Conservation (phyloP, 768 basidiomycete species). For the Xanthoconium stramineum region DNA sequence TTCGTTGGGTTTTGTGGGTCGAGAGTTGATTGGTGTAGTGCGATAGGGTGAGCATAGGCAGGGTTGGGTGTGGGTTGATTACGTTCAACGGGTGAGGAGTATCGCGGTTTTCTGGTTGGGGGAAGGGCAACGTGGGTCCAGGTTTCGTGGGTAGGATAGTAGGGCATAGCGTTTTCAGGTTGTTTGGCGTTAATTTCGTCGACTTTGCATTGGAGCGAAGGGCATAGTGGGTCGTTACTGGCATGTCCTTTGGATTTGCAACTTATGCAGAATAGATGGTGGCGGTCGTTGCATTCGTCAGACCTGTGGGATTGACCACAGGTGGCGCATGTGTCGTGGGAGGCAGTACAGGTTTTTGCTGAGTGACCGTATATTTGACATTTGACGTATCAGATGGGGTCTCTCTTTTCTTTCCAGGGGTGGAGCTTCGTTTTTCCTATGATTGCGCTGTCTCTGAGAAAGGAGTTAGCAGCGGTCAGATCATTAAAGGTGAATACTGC, state of each 20-base stretch:
- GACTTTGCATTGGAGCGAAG: not conserved
- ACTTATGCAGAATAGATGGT: not conserved
- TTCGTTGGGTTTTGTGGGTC: too few species aligned
- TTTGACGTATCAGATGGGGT: not conserved
- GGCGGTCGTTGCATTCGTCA: rapidly evolving
- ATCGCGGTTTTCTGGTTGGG: too few species aligned
- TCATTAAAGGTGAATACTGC: not conserved
- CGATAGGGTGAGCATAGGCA: too few species aligned
- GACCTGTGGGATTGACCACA: not conserved
- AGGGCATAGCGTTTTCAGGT: constrained; percentile 2
- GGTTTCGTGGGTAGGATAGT: not conserved
- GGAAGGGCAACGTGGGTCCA: not conserved
- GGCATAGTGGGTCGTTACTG: not conserved
- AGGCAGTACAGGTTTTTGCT: not conserved
- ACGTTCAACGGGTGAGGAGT: too few species aligned
- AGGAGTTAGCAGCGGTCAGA: not conserved
- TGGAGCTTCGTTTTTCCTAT: not conserved
- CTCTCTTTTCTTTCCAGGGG: not conserved
- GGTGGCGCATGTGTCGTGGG: not conserved
- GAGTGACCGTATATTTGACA: constrained; percentile 5
- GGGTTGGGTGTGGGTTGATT: not conserved
- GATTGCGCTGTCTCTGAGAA: not conserved
- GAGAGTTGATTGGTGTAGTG: too few species aligned
- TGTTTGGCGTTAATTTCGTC: not conserved
- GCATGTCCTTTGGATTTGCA: not conserved